phyloP scores from a whole-genome alignment of 2,329 filamentous ascomycete genomes.

The Fusarium sp. region DNA sequence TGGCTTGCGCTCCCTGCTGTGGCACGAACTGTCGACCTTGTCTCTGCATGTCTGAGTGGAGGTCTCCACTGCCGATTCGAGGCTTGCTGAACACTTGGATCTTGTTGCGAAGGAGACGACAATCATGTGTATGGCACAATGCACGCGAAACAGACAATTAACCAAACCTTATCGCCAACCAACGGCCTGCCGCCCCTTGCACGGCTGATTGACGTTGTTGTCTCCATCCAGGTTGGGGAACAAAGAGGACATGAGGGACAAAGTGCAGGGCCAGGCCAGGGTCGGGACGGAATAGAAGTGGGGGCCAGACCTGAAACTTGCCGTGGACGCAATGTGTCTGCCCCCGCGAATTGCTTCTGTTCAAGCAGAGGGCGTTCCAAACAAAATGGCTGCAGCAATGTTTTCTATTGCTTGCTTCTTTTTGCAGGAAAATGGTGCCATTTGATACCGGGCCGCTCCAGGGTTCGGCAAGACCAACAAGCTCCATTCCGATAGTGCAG shows the following conservation, averaged over 20 bases:
- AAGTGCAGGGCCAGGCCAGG: slow-evolving; percentile 16
- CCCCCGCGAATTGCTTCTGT: slow-evolving; percentile 41
- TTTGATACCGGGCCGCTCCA: slow-evolving; percentile 18
- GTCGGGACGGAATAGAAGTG: slow-evolving; percentile 11
- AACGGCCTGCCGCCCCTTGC: not conserved
- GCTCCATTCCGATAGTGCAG: slow-evolving; percentile 5
- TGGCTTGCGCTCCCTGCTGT: slow-evolving; percentile 22
- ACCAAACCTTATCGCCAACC: not conserved
- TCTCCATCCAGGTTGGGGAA: not conserved
- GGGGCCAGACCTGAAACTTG: slow-evolving; percentile 42
- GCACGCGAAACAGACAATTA: not conserved
- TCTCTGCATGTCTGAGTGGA: slow-evolving; percentile 18
- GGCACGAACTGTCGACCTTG: slow-evolving; percentile 29
- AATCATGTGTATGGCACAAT: not conserved
- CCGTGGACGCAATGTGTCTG: slow-evolving; percentile 28
- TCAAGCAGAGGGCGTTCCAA: slow-evolving; percentile 19
- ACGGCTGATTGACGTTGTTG: not conserved
- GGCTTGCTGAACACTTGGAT: not conserved
- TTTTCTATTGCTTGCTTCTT: slow-evolving; percentile 38
- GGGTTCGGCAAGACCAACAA: slow-evolving; percentile 8
- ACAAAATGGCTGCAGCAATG: slow-evolving; percentile 35
- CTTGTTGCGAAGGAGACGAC: not conserved
- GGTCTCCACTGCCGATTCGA: slow-evolving; percentile 14
- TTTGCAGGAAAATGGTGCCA: slow-evolving; percentile 39
- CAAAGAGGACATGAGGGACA: slow-evolving; percentile 13